Base-by-base conservation (phyloP, 805 yeast genomes). In the Metschnikowia amazonensis region DNA sequence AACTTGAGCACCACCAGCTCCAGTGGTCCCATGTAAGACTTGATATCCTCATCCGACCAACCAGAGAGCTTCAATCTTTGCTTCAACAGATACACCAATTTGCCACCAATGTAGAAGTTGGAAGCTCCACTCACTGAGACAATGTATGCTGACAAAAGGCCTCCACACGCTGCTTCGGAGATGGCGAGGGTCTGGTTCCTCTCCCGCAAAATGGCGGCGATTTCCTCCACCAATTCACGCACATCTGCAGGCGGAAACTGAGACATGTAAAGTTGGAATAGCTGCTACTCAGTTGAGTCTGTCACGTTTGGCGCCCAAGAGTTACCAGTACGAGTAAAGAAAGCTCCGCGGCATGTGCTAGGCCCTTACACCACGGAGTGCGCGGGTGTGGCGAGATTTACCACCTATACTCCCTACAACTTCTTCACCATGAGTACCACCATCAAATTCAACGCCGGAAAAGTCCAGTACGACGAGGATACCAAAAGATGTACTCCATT, bases 151-250 rank as follows among this genome's bases (percentile, higher is more conserved):
- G 94, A 82, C 6, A 88, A 67, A 13, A 88, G 72, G 0, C 96
- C 96, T 7, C 96, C 96, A 62, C 96, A 88, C 0, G 96, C 95
- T 2, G 90, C 89, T 57, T 88, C 96, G 5, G 90, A 81, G 1
- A 86, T 84, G 0, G 95, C 86, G 18, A 88, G 66, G 0, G 95
- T 85, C 60, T 83, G 82, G 11, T 73, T 64, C 23, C 81, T 69
- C 16, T 62, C 59, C 16, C 77, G 64, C 20, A 88, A 70, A 4
- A 81, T 68, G 29, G 61, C 64, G 0, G 94, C 82, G 35, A 88
- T 86, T 58, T 72, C 66, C 8, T 60, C 58, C 3, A 86, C 89
- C 8, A 81, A 65, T 20, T 48, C 57, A 34, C 67, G 62, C 4
- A 84, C 69, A 14, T 76, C 80, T 6, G 63, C 62, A 2, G 90